Conservation (phyloP, 1,139 yeast species). For the Diutina ranongensis region DNA sequence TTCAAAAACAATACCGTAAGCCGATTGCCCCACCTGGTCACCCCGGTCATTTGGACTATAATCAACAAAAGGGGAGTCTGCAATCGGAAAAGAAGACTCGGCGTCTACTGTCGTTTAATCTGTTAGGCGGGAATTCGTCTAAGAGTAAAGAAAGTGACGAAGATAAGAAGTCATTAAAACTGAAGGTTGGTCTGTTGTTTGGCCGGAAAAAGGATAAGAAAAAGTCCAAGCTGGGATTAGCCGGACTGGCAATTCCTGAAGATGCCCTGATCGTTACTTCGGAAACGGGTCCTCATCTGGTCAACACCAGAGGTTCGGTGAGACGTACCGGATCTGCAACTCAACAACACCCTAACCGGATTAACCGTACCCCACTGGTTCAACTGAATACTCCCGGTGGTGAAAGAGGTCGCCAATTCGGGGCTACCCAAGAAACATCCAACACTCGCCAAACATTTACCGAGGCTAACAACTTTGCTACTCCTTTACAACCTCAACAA, state of each 20-base stretch:
- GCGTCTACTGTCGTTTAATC: constrained; percentile 5
- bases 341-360: neutral
- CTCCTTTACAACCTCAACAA: neutral
- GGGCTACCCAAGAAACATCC: neutral
- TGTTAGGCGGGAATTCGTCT: neutral
- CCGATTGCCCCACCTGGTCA: constrained; percentile 4
- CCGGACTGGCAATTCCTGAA: neutral
- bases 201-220: constrained; percentile 5
- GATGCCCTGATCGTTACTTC: constrained; percentile 1
- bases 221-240: neutral
- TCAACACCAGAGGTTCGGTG: neutral
- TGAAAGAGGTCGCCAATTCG: neutral
- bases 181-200: constrained; percentile 6
- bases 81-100: neutral
- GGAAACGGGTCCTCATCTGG: neutral
- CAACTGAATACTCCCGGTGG: neutral
- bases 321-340: neutral
- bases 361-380: neutral
- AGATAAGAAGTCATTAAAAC: neutral
- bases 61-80: neutral
- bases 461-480: neutral
- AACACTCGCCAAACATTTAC: neutral
- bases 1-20: neutral
- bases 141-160: neutral
- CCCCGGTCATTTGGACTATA: neutral